phyloP scores from a whole-genome alignment of 495 filamentous ascomycete species.

The Penicillium canescens region DNA sequence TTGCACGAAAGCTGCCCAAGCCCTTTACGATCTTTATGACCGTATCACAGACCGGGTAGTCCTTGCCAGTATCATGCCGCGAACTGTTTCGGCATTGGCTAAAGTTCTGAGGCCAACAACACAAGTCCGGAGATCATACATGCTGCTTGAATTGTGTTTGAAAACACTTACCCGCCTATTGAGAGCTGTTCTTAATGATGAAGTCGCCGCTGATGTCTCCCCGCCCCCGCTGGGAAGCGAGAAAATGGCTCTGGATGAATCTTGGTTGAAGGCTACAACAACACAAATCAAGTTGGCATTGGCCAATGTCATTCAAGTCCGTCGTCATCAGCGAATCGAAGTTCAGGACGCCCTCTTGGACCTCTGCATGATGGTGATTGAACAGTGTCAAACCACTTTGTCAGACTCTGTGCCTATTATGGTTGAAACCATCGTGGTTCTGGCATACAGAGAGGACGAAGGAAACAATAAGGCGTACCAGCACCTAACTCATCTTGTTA shows the following conservation, averaged over 20 bases:
- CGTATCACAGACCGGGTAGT: slow-evolving; percentile 68
- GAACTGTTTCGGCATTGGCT: slow-evolving; percentile 79
- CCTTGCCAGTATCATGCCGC: slow-evolving; percentile 81
- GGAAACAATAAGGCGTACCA: slow-evolving; percentile 38
- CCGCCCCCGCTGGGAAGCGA: slow-evolving; percentile 35
- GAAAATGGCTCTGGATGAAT: slow-evolving; percentile 41
- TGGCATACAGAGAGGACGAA: slow-evolving; percentile 56
- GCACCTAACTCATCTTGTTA: slow-evolving; percentile 58
- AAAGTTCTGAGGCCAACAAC: slow-evolving; percentile 70
- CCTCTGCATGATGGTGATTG: slow-evolving; percentile 72
- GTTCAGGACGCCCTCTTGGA: slow-evolving; percentile 66
- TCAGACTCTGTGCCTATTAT: slow-evolving; percentile 67
- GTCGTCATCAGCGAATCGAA: slow-evolving; percentile 70
- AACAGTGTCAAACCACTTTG: slow-evolving; percentile 75
- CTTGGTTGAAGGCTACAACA: slow-evolving; percentile 82
- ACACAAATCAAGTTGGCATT: slow-evolving; percentile 84
- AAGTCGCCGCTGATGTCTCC: slow-evolving; percentile 14
- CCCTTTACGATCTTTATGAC: slow-evolving; percentile 61
- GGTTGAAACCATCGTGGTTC: slow-evolving; percentile 76
- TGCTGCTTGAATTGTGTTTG: slow-evolving; percentile 62
- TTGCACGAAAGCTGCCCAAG: slow-evolving; percentile 64
- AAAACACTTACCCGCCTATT: slow-evolving; percentile 60
- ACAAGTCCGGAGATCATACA: slow-evolving; percentile 62
- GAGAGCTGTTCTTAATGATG: slow-evolving; percentile 65
- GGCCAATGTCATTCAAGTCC: slow-evolving; percentile 72